These are phyloP conservation scores for Zizania latifolia DNA, from an alignment of 176 grass and related monocot species.

Conservation along the genomic window DNA sequence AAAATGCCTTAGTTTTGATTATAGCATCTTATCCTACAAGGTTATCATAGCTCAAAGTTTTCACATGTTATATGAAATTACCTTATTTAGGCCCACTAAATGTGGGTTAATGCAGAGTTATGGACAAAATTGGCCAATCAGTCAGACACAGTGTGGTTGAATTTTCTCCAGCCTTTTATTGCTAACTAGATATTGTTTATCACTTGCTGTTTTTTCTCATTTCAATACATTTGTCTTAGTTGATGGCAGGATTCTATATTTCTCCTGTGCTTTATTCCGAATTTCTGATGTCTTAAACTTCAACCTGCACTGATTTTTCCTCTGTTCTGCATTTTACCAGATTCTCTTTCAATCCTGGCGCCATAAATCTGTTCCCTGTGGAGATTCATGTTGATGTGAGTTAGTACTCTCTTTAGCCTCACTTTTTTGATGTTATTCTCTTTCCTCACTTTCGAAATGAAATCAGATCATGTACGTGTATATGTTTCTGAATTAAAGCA, in stretches of 20 bases:
- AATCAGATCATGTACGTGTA: background rate
- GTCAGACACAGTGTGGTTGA: background rate
- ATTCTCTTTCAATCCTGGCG: slow-evolving; percentile 82
- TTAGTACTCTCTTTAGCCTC: too few species aligned
- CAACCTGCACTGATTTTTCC: background rate
- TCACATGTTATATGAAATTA: background rate
- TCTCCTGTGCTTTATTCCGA: background rate
- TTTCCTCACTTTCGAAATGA: too few species aligned
- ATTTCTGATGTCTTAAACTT: background rate
- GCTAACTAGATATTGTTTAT: background rate
- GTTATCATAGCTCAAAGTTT: background rate
- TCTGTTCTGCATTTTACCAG: slow-evolving; percentile 44
- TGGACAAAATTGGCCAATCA: background rate
- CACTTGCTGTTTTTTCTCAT: background rate
- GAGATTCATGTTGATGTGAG: slow-evolving; percentile 92
- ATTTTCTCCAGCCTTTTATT: background rate
- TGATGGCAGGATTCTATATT: background rate
- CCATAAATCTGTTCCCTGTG: slow-evolving; percentile 89
- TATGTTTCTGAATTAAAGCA: slow-evolving; percentile 10
- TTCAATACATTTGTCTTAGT: background rate
- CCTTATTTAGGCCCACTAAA: background rate
- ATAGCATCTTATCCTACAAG: background rate
- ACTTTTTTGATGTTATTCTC: background rate
- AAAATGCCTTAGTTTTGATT: slow-evolving; percentile 3
- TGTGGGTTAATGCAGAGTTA: background rate